Base-by-base conservation (phyloP, 2,329 filamentous ascomycete species). In the Claviceps sorghi region DNA sequence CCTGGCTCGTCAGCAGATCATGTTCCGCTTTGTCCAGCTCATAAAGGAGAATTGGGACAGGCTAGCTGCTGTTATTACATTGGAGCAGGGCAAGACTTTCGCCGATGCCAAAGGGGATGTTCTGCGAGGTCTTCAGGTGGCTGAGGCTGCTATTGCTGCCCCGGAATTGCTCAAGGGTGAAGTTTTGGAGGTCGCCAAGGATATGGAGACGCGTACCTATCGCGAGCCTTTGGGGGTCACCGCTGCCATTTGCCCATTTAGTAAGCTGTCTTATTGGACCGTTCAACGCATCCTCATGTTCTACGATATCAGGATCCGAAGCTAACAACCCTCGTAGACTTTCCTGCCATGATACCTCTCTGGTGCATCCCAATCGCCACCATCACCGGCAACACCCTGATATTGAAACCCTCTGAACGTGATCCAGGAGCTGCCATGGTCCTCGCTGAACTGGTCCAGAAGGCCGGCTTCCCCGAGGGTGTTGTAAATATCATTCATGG, bases 261-360 rank as follows among this genome's bases (percentile, higher is more conserved):
- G 83, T 88, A 66, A 47, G 56, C 71, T 9, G 6, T 17, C 2
- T 21, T n/a, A 26, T 49, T 4, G 8, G 4, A 13, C 17, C 17
- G 22, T 22, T 44, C 22, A 13, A 29, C 43, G 29, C 19, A 4
- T 22, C 21, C 19, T 11, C 19, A 21, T 43, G 21, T 6, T 26
- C 11, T 26, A 30, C 30, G 6, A 29, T 7, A 4, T 22, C 22
- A 30, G 13, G 34, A n/a, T 26, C 10, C 38, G 17, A 29, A 11
- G 44, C 56, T 60, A 53, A 61, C 47, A 6, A 21, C 17, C 3
- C 30, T n/a, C 15, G 19, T 55, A 87, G 83, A 93, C 74, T 93
- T 93, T 71, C 87, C 87, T 44, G 87, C 87, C 60, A 94, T 94
- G 87, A 93, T 94, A 66, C 88, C 87, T 3, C 76, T 94, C n/a